These are phyloP conservation scores for Calonectria pauciramosa DNA, from an alignment of 2,329 filamentous ascomycete species.

Conservation along the genomic window DNA sequence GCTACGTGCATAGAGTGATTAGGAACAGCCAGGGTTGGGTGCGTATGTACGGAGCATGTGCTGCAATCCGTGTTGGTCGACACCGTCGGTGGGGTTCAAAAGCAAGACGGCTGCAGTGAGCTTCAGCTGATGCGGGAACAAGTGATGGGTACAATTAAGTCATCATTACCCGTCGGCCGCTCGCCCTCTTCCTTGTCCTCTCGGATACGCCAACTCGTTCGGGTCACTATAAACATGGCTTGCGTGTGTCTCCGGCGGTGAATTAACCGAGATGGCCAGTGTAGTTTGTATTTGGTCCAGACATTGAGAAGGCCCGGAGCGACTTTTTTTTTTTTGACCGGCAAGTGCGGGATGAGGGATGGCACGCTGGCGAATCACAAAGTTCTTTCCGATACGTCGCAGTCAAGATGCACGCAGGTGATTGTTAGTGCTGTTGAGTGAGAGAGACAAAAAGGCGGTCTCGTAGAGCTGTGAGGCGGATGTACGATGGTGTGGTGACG, in stretches of 20 bases:
- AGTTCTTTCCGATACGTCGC: conserved; percentile 10
- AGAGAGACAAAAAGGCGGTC: conserved; percentile 15
- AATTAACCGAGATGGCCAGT: conserved; percentile 17
- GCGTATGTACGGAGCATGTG: not conserved
- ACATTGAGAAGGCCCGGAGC: not conserved
- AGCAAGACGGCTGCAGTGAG: conserved; percentile 27
- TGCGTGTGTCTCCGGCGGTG: conserved; percentile 33
- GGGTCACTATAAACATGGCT: conserved; percentile 19
- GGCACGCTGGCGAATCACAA: conserved; percentile 2
- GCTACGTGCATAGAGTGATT: conserved; percentile 6
- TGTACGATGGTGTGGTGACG: not conserved
- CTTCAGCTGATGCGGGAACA: conserved; percentile 27
- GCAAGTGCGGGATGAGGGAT: conserved; percentile 11
- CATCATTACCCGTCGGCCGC: not conserved
- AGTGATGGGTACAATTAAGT: not conserved
- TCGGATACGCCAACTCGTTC: conserved; percentile 13
- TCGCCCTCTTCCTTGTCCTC: conserved; percentile 13
- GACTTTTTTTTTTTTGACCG: not conserved
- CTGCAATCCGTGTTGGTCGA: conserved; percentile 12
- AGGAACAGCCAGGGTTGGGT: not conserved
- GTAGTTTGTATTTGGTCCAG: conserved; percentile 3
- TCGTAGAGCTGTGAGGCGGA: not conserved
- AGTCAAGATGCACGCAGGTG: not conserved
- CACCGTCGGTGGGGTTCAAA: conserved; percentile 29
- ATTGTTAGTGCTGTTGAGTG: not conserved